These are phyloP conservation scores for Hygrophoropsis aurantiaca DNA, from an alignment of 768 basidiomycete species.

Conservation along the genomic window DNA sequence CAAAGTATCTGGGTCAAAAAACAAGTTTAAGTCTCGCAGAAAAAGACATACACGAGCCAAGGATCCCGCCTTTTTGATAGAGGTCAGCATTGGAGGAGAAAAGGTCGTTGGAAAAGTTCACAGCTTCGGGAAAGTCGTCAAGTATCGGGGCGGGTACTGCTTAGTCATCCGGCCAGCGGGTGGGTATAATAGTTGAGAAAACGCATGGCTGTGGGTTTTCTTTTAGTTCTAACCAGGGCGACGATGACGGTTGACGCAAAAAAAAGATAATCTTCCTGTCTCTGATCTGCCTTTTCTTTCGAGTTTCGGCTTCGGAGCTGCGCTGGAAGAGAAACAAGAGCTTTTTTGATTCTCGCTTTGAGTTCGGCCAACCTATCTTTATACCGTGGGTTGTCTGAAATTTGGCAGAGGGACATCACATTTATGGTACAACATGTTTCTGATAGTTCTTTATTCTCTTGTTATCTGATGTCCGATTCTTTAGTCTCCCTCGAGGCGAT, in stretches of 20 bases:
- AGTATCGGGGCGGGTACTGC: slow-evolving; percentile 9
- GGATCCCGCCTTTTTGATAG: slow-evolving; percentile 62
- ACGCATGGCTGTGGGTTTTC: slow-evolving; percentile 9
- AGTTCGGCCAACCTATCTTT: slow-evolving; percentile 64
- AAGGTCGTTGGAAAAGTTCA: slow-evolving; percentile 9
- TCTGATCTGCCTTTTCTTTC: slow-evolving; percentile 53
- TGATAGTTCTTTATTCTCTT: no score
- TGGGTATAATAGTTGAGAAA: slow-evolving; percentile 2
- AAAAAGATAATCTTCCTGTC: slow-evolving; percentile 55
- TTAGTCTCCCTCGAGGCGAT: slow-evolving; percentile 20
- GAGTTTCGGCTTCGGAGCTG: slow-evolving; percentile 37
- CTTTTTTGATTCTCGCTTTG: slow-evolving; percentile 58
- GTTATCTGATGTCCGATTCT: neutral
- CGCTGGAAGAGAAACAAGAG: slow-evolving; percentile 60
- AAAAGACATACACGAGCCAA: slow-evolving; percentile 55
- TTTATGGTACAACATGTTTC: slow-evolving; percentile 4
- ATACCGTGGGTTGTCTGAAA: slow-evolving; percentile 66
- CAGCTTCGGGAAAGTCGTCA: slow-evolving; percentile 14
- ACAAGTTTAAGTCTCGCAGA: neutral
- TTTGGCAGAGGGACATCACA: slow-evolving; percentile 61
- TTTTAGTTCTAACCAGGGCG: slow-evolving; percentile 62
- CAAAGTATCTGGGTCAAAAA: slow-evolving; percentile 1
- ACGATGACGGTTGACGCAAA: slow-evolving; percentile 73
- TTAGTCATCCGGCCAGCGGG: slow-evolving; percentile 40
- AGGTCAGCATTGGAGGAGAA: slow-evolving; percentile 57